Percentiles rank a stretch among this genome's conserved stretches.
phyloP scores from a whole-genome alignment of 805 yeast genomes.

The Candida germanica region DNA sequence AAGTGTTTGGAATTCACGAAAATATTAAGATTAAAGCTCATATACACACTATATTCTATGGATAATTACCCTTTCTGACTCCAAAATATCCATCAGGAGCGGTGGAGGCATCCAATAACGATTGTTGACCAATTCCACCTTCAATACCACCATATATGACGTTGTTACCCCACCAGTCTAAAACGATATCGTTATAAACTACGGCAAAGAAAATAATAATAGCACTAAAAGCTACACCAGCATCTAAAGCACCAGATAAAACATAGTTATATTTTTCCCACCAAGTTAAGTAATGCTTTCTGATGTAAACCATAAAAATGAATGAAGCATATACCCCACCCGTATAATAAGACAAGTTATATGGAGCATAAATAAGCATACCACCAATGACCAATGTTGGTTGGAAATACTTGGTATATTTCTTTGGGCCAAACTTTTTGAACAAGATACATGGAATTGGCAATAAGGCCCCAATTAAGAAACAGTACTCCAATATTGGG shows the following conservation, averaged over 20 bases:
- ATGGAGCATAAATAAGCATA: conserved; percentile 45
- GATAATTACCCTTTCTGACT: conserved; percentile 24
- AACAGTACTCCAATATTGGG: conserved; percentile 52
- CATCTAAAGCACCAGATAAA: conserved; percentile 50
- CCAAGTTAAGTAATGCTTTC: conserved; percentile 48
- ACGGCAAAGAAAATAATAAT: conserved; percentile 55
- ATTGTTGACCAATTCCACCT: conserved; percentile 27
- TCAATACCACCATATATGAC: conserved; percentile 32
- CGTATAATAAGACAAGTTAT: conserved; percentile 48
- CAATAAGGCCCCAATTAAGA: conserved; percentile 49
- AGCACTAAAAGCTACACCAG: conserved; percentile 60
- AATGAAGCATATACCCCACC: conserved; percentile 58
- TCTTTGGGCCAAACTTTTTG: conserved; percentile 31
- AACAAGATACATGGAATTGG: conserved; percentile 36
- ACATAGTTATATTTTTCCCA: conserved; percentile 73
- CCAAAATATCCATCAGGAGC: conserved; percentile 31
- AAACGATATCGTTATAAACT: conserved; percentile 36
- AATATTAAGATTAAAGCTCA: too few species aligned
- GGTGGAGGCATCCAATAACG: conserved; percentile 26
- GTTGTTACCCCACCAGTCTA: conserved; percentile 66
- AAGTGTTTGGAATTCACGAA: too few species aligned
- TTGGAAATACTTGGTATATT: conserved; percentile 39
- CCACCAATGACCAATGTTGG: conserved; percentile 54
- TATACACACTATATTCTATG: too few species aligned
- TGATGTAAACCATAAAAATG: conserved; percentile 51